phyloP scores from a whole-genome alignment of 2,329 filamentous ascomycete genomes.

The Xylariomycetidae sp. region DNA sequence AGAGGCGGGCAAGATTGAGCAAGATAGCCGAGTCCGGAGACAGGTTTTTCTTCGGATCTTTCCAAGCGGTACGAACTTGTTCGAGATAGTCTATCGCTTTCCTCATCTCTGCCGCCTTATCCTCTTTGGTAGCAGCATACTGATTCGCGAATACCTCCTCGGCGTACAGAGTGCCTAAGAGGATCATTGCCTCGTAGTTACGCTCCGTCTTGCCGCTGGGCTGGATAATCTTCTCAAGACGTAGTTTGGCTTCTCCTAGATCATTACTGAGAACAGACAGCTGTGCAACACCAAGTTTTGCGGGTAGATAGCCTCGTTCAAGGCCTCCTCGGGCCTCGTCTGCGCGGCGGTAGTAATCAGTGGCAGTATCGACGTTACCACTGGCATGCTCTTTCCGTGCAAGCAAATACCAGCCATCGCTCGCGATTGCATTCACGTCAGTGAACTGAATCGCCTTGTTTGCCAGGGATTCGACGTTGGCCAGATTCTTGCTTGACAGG shows the following conservation, averaged over 20 bases:
- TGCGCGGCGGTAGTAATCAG: constrained; percentile 82
- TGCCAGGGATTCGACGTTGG: constrained; percentile 79
- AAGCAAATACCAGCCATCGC: constrained; percentile 95
- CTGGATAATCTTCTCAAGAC: constrained; percentile 90
- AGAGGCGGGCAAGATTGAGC: constrained; percentile 85
- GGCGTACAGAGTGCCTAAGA: constrained; percentile 87
- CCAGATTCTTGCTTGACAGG: constrained; percentile 72
- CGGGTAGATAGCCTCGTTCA: constrained; percentile 87
- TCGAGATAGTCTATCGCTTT: constrained; percentile 86
- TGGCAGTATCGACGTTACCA: constrained; percentile 68
- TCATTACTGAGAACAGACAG: constrained; percentile 81
- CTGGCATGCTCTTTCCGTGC: constrained; percentile 87
- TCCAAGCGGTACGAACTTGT: constrained; percentile 81
- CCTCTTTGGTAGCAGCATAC: constrained; percentile 68
- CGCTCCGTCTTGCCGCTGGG: constrained; percentile 58
- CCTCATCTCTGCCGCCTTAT: constrained; percentile 78
- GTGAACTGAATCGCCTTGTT: constrained; percentile 93
- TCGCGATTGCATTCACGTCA: constrained; percentile 92
- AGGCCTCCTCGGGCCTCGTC: constrained; percentile 88
- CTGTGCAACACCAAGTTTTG: constrained; percentile 91
- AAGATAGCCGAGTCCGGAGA: constrained; percentile 80
- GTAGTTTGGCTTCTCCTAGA: constrained; percentile 85
- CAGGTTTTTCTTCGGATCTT: constrained; percentile 81
- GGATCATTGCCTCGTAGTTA: constrained; percentile 81
- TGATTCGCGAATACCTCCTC: constrained; percentile 88